Conservation (phyloP, 352 stramenopile genomes). For the Phytophthora fragariaefolia region DNA sequence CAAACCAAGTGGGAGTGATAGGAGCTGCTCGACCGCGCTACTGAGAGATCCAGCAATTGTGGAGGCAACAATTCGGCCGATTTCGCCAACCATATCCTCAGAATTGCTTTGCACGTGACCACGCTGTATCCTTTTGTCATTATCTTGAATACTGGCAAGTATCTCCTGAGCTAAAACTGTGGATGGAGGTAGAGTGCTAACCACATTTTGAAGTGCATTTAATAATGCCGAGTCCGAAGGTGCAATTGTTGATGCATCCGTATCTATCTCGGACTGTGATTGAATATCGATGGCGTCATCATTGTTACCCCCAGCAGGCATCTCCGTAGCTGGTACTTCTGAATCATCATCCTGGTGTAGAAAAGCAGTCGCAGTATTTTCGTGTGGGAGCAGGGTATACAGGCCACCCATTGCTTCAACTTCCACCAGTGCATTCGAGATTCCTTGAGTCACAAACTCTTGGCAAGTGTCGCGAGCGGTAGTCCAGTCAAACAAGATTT, state of each 20-base stretch:
- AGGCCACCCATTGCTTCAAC: slow-evolving; percentile 22
- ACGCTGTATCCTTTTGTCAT: slow-evolving; percentile 14
- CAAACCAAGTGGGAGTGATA: slow-evolving; percentile 11
- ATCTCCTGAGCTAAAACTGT: slow-evolving; percentile 28
- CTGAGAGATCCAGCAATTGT: slow-evolving; percentile 48
- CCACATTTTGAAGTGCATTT: slow-evolving; percentile 32
- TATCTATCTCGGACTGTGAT: background rate
- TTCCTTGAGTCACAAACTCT: slow-evolving; percentile 16
- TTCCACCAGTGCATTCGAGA: slow-evolving; percentile 27
- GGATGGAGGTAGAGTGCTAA: slow-evolving; percentile 24
- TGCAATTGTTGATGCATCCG: background rate
- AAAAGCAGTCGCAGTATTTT: background rate
- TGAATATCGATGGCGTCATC: background rate
- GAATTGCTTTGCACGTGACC: background rate
- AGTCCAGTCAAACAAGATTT: slow-evolving; percentile 15
- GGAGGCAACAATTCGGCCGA: slow-evolving; percentile 46
- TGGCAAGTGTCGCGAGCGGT: slow-evolving; percentile 12
- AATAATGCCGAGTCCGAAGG: slow-evolving; percentile 19
- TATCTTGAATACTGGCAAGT: slow-evolving; percentile 19
- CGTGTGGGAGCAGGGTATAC: slow-evolving; percentile 3
- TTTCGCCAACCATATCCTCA: slow-evolving; percentile 39
- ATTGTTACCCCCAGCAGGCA: slow-evolving; percentile 15
- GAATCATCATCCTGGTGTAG: slow-evolving; percentile 2
- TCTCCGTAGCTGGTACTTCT: background rate
- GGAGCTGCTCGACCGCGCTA: slow-evolving; percentile 37